Percentiles rank a stretch among this genome's conserved stretches.
phyloP scores from a whole-genome alignment of 2,329 filamentous ascomycete genomes.

The Talaromyces sp. region DNA sequence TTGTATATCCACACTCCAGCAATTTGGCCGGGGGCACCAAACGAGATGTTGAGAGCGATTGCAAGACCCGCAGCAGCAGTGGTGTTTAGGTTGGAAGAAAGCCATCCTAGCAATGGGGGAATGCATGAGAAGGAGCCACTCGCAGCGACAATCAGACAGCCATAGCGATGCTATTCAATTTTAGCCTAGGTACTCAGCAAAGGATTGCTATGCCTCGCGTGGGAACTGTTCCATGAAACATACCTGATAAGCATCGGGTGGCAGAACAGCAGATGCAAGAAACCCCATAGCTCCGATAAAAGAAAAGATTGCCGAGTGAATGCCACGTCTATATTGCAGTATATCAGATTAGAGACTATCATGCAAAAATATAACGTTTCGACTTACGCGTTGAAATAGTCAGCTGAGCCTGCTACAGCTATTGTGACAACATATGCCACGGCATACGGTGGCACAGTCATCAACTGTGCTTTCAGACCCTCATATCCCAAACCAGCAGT shows the following conservation, averaged over 20 bases:
- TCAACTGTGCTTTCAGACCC: constrained; percentile 62
- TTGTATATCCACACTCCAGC: constrained; percentile 74
- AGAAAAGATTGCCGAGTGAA: constrained; percentile 52
- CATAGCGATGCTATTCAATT: constrained; percentile 56
- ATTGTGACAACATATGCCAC: constrained; percentile 57
- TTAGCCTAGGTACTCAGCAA: neutral
- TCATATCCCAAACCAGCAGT: constrained; percentile 57
- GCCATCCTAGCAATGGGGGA: constrained; percentile 68
- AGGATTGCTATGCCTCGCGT: neutral
- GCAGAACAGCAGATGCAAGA: constrained; percentile 63
- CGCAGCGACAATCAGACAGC: constrained; percentile 66
- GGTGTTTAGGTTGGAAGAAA: constrained; percentile 65
- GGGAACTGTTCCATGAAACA: constrained; percentile 17
- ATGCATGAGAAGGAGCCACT: constrained; percentile 68
- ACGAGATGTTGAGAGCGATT: constrained; percentile 67
- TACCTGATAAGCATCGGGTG: constrained; percentile 57
- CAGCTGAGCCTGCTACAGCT: constrained; percentile 59
- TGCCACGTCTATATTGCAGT: constrained; percentile 40
- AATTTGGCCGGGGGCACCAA: constrained; percentile 69
- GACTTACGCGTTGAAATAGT: constrained; percentile 46
- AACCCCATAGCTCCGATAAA: constrained; percentile 58
- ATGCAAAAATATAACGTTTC: neutral
- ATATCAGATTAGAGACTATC: neutral
- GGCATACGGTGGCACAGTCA: constrained; percentile 66
- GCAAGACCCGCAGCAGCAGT: constrained; percentile 66